phyloP scores from a whole-genome alignment of 2,329 filamentous ascomycete genomes.

The Xylariomycetidae sp. region DNA sequence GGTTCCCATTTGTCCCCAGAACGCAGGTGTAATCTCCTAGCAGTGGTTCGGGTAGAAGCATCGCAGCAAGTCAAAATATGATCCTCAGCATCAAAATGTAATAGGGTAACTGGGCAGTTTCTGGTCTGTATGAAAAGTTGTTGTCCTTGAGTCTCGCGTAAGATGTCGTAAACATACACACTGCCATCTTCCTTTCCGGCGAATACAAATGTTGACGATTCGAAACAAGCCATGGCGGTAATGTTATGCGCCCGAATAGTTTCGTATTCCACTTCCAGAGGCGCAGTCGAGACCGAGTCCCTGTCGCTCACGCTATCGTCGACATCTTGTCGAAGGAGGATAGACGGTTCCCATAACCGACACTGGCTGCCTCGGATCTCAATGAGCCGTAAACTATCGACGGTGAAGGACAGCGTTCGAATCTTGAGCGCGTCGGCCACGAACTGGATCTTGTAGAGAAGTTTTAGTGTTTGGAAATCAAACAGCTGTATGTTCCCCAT shows the following conservation, averaged over 20 bases:
- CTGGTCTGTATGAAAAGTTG: constrained; percentile 12
- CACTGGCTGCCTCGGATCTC: constrained; percentile 17
- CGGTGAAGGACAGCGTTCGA: constrained; percentile 13
- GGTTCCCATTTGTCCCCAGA: not conserved
- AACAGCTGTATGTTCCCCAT: constrained; percentile 21
- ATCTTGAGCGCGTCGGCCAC: constrained; percentile 3
- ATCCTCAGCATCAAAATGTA: constrained; percentile 14
- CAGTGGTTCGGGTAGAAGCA: constrained; percentile 5
- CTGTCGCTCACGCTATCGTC: constrained; percentile 15
- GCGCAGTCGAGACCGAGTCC: constrained; percentile 3
- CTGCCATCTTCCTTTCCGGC: constrained; percentile 16
- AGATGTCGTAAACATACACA: constrained; percentile 15
- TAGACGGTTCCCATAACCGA: constrained; percentile 19
- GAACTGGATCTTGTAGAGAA: constrained; percentile 11
- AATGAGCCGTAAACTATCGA: constrained; percentile 16
- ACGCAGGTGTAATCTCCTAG: constrained; percentile 10
- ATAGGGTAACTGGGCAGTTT: constrained; percentile 2
- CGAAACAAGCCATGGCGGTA: constrained; percentile 10
- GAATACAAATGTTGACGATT: constrained; percentile 5
- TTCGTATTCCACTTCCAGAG: constrained; percentile 8
- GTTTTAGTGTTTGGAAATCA: constrained; percentile 20
- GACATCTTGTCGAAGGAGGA: constrained; percentile 13
- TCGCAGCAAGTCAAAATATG: constrained; percentile 12
- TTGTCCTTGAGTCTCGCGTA: constrained; percentile 6
- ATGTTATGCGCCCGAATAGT: constrained; percentile 5